Base-by-base conservation (phyloP, 2,329 filamentous ascomycete genomes). In the Neofusicoccum sp. region DNA sequence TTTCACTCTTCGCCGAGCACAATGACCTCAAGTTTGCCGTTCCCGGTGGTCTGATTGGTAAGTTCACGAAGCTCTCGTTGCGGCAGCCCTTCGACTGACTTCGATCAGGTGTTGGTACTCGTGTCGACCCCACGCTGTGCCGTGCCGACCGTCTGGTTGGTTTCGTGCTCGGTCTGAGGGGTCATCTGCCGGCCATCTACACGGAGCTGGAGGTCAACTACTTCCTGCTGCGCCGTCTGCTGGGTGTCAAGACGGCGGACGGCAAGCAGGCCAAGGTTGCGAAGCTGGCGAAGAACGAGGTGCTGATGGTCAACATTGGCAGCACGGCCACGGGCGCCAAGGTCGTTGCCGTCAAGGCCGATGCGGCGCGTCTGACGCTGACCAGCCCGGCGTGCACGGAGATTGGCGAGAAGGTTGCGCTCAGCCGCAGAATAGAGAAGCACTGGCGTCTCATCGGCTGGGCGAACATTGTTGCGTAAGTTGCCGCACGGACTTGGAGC, bases 291-390 rank as follows among this genome's bases (percentile, higher is more conserved):
- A 99, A 98, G 88, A 97, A 97, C 81, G 95, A 99, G 80, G 93
- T 98, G 73, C 89, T 99, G 80, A 98, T 99, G 95, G 95, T 99
- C 69, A 99, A 99, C 84, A 99, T 99, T 76, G 95, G 95, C 66
- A 97, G 92, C 41, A 98, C 94, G 8, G 96, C 95, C 50, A 97
- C 94, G 12, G 95, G 95, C 79, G 95, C 95, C 70, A 99, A 98
- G 87, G 92, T 99, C 61, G 87, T 95, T 64, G 94, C 92, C 73
- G 96, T 98, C 76, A 97, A 95, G 86, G 93, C 94, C 74, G 95
- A 99, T 85, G 94, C 93, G 64, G 95, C 95, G 64, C 97, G 97
- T 84, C 85, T 99, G 69, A 89, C 92, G 65, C 84, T 99, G 71
- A 98, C 93, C 66, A 94, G 88, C 76, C 93, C 93, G 48, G 95